Conservation (phyloP, 129 eudicot genomes). For the Tagetes patula region DNA sequence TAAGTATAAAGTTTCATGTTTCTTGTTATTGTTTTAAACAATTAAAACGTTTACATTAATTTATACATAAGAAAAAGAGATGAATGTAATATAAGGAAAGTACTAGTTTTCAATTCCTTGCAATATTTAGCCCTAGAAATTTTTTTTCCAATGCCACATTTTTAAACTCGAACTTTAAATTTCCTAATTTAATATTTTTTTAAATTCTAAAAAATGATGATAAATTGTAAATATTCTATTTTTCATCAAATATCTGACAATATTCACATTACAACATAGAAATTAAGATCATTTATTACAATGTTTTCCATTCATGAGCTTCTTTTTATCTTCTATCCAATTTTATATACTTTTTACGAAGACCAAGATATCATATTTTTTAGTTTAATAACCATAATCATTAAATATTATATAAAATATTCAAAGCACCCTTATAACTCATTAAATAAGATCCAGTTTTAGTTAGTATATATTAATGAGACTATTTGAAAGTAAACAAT, state of each 20-base stretch:
- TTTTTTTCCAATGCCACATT: background rate
- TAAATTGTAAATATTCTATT: background rate
- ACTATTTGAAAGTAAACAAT: no score
- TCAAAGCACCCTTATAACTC: background rate
- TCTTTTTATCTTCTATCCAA: background rate
- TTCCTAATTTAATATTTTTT: background rate
- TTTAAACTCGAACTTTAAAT: background rate
- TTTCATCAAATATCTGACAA: conserved; percentile 23
- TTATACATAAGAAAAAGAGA: no score
- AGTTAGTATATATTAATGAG: no score
- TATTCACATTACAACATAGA: conserved; percentile 34
- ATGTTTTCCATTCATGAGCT: conserved; percentile 24
- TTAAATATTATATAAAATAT: background rate
- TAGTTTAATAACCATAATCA: background rate
- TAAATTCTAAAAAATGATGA: background rate
- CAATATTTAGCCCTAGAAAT: background rate
- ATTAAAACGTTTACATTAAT: no score
- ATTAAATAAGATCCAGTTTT: background rate
- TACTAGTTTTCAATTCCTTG: background rate
- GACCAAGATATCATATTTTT: background rate
- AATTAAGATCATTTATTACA: conserved; percentile 6
- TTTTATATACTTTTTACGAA: background rate
- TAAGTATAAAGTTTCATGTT: no score
- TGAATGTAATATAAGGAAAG: no score
- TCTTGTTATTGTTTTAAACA: no score